phyloP scores from a whole-genome alignment of 2,329 filamentous ascomycete genomes.

The Fusarium ambrosium region DNA sequence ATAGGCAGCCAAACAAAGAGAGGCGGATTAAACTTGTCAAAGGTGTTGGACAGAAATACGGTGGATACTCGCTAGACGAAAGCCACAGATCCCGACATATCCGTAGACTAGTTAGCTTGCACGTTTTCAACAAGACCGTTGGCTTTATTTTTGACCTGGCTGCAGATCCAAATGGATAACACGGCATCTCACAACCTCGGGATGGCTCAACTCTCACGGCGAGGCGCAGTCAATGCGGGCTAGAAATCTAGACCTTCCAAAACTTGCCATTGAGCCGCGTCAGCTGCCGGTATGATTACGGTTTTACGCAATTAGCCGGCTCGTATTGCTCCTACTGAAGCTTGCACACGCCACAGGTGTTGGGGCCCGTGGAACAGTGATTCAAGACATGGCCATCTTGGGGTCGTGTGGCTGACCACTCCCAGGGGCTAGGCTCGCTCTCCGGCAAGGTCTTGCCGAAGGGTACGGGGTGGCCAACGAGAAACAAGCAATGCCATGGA shows the following conservation, averaged over 20 bases:
- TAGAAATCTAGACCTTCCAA: constrained; percentile 1
- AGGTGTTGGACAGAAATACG: neutral
- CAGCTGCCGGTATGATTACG: neutral
- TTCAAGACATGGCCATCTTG: neutral
- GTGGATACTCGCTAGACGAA: neutral
- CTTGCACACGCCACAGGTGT: neutral
- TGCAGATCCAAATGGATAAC: neutral
- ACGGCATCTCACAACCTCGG: neutral
- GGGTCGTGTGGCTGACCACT: neutral
- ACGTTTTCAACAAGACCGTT: neutral
- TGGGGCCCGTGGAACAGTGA: neutral
- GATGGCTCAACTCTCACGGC: neutral
- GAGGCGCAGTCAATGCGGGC: constrained; percentile 5
- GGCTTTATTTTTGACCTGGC: neutral
- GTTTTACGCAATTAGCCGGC: constrained; percentile 8
- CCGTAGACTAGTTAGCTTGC: neutral
- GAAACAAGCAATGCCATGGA: neutral
- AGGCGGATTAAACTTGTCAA: neutral
- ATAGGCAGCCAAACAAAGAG: neutral
- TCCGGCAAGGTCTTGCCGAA: neutral
- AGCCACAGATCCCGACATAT: neutral
- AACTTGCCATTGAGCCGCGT: neutral
- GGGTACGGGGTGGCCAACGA: neutral
- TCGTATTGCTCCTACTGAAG: constrained; percentile 2
- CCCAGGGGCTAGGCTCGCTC: neutral